phyloP scores from a whole-genome alignment of 208 protist species.

The Vickermania spadyakhi region DNA sequence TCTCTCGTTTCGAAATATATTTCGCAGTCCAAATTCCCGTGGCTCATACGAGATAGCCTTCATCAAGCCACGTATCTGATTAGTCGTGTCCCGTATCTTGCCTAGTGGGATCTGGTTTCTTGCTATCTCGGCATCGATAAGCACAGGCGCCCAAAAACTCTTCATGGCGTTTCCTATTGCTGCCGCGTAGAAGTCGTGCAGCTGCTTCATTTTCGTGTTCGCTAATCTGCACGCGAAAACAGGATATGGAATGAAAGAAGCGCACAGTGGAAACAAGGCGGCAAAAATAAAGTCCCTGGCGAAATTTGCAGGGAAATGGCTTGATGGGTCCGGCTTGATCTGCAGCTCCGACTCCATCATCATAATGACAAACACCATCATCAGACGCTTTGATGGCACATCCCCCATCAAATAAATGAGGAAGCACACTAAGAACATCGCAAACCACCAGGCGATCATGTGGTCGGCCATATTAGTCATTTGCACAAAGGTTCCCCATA shows the following conservation, averaged over 20 bases:
- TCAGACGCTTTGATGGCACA: constrained; percentile 26
- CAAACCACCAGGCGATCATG: constrained; percentile 50
- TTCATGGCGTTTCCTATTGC: constrained; percentile 46
- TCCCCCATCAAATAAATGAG: constrained; percentile 33
- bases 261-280: constrained; percentile 15
- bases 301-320: constrained; percentile 19
- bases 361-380: constrained; percentile 63
- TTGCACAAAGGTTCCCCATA: constrained; percentile 40
- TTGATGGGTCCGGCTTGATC: background rate
- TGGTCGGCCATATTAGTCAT: constrained; percentile 20
- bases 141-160: constrained; percentile 37
- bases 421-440: constrained; percentile 29
- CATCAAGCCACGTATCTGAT: constrained; percentile 12
- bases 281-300: constrained; percentile 37
- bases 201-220: constrained; percentile 16
- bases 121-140: constrained; percentile 33
- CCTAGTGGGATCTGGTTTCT: constrained; percentile 32
- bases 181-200: constrained; percentile 42
- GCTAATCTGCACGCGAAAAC: constrained; percentile 24
- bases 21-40: constrained; percentile 32
- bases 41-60: constrained; percentile 28
- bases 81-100: constrained; percentile 20
- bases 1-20: constrained; percentile 26
- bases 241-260: constrained; percentile 32
- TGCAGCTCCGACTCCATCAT: constrained; percentile 30